A percentile compares a stretch with the other conserved stretches of the same genome.
Conservation (phyloP, 1,139 yeast species). For the Barnettozyma hawaiiensis region DNA sequence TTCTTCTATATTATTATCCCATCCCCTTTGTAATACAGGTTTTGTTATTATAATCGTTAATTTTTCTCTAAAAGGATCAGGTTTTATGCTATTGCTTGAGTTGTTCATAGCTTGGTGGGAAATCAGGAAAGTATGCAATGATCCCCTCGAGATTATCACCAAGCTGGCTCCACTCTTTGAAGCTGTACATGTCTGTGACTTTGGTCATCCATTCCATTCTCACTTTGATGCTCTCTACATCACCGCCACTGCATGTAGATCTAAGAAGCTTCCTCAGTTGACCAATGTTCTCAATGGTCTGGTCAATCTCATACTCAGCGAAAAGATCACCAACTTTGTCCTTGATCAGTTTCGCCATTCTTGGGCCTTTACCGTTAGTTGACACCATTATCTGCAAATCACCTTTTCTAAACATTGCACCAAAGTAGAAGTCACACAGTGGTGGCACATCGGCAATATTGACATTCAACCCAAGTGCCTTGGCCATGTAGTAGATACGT, state of each 20-base stretch:
- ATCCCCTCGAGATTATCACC: slow-evolving; percentile 25
- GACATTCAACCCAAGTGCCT: slow-evolving; percentile 52
- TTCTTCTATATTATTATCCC: too few species aligned
- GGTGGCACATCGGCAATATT: slow-evolving; percentile 84
- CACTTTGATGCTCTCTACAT: slow-evolving; percentile 46
- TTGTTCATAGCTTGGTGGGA: slow-evolving; percentile 24
- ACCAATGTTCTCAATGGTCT: slow-evolving; percentile 63
- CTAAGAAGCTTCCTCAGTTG: slow-evolving; percentile 50
- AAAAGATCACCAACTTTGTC: slow-evolving; percentile 36
- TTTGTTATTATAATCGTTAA: background rate
- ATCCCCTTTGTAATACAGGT: background rate
- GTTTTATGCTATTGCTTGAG: background rate
- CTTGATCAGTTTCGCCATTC: slow-evolving; percentile 63
- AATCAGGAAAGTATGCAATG: slow-evolving; percentile 28
- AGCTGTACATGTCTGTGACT: slow-evolving; percentile 55
- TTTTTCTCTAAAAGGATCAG: background rate
- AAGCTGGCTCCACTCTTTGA: slow-evolving; percentile 55
- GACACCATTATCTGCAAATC: slow-evolving; percentile 77
- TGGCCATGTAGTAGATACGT: slow-evolving; percentile 55
- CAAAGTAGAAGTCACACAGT: slow-evolving; percentile 81
- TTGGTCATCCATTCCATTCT: slow-evolving; percentile 72
- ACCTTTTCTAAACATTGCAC: slow-evolving; percentile 73
- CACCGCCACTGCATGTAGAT: slow-evolving; percentile 41
- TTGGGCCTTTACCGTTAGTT: slow-evolving; percentile 78
- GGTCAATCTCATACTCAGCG: slow-evolving; percentile 37